Percentiles rank a stretch among this genome's conserved stretches.
These are phyloP conservation scores for Arthroderma sp. DNA, from an alignment of 2,329 filamentous ascomycete genomes.

Conservation along the genomic window DNA sequence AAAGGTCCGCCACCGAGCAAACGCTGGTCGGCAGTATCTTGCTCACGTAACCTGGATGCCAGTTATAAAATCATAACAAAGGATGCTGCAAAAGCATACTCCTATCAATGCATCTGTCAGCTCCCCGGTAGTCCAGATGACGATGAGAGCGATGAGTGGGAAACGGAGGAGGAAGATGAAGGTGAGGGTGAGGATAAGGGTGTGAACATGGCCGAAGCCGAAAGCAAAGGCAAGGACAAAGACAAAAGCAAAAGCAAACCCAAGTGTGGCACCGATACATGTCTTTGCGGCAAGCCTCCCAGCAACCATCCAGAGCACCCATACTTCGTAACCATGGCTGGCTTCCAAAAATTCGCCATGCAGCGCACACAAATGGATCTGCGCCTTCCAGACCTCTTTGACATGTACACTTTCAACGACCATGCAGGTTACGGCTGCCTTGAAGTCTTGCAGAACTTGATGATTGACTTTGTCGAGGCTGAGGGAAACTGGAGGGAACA, in stretches of 20 bases:
- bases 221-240: too few relatives aligned
- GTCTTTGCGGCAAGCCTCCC: too few relatives aligned
- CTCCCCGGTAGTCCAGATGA: background rate
- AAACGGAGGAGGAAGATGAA: background rate
- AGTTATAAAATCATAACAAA: background rate
- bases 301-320: background rate
- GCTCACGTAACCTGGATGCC: too few relatives aligned
- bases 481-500: constrained; percentile 9
- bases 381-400: constrained; percentile 28
- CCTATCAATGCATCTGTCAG: background rate
- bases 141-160: background rate
- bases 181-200: background rate
- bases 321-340: background rate
- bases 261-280: too few relatives aligned
- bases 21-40: too few relatives aligned
- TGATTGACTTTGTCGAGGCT: constrained; percentile 29
- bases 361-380: constrained; percentile 3
- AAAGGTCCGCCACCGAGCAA: too few relatives aligned
- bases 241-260: too few relatives aligned
- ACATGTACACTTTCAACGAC: constrained; percentile 34
- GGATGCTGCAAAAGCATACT: background rate
- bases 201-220: background rate
- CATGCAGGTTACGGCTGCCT: constrained; percentile 28
- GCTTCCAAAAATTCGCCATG: background rate
- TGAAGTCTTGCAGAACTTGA: constrained; percentile 32